Evolutionary conservation across 345 rosid genomes (phyloP), one percentile per base, ranked within the genome.

Genomic region (Psidium friedrichsthalianum): DNA sequence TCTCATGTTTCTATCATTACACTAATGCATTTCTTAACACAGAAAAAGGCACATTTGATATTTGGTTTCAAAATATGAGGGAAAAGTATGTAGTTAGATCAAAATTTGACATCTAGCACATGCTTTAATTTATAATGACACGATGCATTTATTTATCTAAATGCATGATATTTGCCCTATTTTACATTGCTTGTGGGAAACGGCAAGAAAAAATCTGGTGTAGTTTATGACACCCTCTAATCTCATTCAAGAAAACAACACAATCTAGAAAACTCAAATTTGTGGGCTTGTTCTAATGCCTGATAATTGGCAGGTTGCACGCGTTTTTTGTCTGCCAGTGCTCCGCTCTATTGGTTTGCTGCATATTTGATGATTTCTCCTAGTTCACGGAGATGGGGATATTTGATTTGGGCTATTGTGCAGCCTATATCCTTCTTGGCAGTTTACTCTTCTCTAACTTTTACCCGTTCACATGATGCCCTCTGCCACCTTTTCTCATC

Each of bases 281-380:
- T 69, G 24, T 21, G 21, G 20, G 40, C 25, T 53, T 12, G 84
- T 69, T 40, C 47, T 83, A 69, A 69, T 69, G 78, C 47, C 44
- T 55, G 84, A 55, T 29, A 22, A 47, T 74, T 83, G 82, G 83
- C 98, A 97, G 98, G 98, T 97, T 74, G 92, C 98, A 95, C 98
- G 32, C 93, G 99, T 8, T 97, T 97, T 90, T 90, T 97, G 91
- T 96, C 99, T 20, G 94, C 99, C 25, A 93, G 95, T 83, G 96
- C 97, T 85, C 93, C 95, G 6, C 93, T 95, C 20, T 97, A 96
- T 90, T 96, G 98, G 98, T 97, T 93, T 89, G 98, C 98, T 81
- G 92, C 98, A 2, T 85, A 89, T 86, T 32, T 90, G 84, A 86
- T 89, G 89, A 86, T 82, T 54, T 90, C 93, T 52, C 87, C 91